phyloP scores from a whole-genome alignment of 1,284 basidiomycete genomes.

The Phaffia rhodozyma region DNA sequence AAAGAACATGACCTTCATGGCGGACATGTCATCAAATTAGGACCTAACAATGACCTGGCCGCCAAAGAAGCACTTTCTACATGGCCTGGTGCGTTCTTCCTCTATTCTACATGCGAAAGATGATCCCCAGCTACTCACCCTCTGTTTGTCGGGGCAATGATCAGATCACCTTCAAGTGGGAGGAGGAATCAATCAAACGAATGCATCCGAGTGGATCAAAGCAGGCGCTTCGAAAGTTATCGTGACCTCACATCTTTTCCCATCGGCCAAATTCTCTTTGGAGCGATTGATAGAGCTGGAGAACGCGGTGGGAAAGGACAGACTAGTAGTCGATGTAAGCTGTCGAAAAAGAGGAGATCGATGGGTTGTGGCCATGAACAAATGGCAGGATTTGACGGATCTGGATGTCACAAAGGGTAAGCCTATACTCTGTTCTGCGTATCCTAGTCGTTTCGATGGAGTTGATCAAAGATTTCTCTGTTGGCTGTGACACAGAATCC shows the following conservation, averaged over 20 bases:
- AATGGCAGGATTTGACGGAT: slow-evolving; percentile 94
- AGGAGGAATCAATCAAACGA: slow-evolving; percentile 74
- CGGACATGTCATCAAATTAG: slow-evolving; percentile 95
- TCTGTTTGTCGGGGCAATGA: neutral
- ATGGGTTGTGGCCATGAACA: slow-evolving; percentile 98
- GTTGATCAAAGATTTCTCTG: slow-evolving; percentile 7
- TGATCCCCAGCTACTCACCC: neutral
- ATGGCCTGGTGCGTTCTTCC: slow-evolving; percentile 58
- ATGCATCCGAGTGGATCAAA: slow-evolving; percentile 74
- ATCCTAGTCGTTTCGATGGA: neutral
- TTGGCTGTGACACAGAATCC: slow-evolving; percentile 42
- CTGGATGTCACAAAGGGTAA: slow-evolving; percentile 76
- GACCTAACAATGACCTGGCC: slow-evolving; percentile 71
- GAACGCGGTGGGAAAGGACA: slow-evolving; percentile 64
- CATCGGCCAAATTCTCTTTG: slow-evolving; percentile 61
- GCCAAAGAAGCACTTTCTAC: slow-evolving; percentile 66
- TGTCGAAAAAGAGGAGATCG: slow-evolving; percentile 64
- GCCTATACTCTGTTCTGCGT: slow-evolving; percentile 10
- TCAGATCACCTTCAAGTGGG: slow-evolving; percentile 75
- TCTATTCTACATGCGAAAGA: neutral
- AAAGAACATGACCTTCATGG: slow-evolving; percentile 55
- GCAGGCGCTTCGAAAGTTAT: slow-evolving; percentile 92
- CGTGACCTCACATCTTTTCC: slow-evolving; percentile 93
- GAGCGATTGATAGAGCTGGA: slow-evolving; percentile 57
- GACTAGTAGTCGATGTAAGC: slow-evolving; percentile 87